phyloP scores from a whole-genome alignment of 2,329 filamentous ascomycete genomes.

The Penicillium sp. region DNA sequence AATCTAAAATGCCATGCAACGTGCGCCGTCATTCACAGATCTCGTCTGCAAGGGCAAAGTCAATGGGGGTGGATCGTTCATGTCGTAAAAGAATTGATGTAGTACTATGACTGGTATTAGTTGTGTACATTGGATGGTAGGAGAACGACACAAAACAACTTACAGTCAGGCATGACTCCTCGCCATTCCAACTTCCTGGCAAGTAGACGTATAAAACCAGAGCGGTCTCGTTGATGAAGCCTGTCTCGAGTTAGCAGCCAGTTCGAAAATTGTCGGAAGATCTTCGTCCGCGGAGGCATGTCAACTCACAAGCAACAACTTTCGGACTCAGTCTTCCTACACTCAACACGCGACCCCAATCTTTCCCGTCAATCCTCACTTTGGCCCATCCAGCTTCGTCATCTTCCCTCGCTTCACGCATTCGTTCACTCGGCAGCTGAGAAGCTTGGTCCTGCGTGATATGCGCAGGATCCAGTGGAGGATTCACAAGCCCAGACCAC shows the following conservation, averaged over 20 bases:
- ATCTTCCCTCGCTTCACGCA: slow-evolving; percentile 64
- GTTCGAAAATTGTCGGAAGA: slow-evolving; percentile 1
- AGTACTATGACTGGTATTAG: slow-evolving; percentile 36
- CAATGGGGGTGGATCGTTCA: slow-evolving; percentile 15
- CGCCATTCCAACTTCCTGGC: slow-evolving; percentile 42
- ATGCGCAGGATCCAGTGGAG: slow-evolving; percentile 77
- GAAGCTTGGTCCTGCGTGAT: slow-evolving; percentile 66
- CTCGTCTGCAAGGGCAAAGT: neutral
- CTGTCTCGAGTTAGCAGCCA: slow-evolving; percentile 19
- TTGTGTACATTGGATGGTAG: neutral
- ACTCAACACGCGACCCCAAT: slow-evolving; percentile 93
- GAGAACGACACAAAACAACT: slow-evolving; percentile 18
- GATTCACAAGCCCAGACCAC: slow-evolving; percentile 85
- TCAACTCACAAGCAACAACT: slow-evolving; percentile 78
- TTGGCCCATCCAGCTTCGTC: slow-evolving; percentile 84
- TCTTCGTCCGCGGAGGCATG: neutral
- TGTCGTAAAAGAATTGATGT: slow-evolving; percentile 47
- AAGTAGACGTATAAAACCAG: slow-evolving; percentile 51
- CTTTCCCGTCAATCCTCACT: slow-evolving; percentile 86
- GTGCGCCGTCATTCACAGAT: too few relatives aligned
- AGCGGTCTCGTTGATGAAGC: slow-evolving; percentile 49
- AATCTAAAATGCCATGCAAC: too few relatives aligned
- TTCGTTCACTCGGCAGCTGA: slow-evolving; percentile 79
- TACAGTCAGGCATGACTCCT: slow-evolving; percentile 50
- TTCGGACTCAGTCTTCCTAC: slow-evolving; percentile 85